Conservation (phyloP, 139 green algal genomes). For the Coccomyxa sp. region DNA sequence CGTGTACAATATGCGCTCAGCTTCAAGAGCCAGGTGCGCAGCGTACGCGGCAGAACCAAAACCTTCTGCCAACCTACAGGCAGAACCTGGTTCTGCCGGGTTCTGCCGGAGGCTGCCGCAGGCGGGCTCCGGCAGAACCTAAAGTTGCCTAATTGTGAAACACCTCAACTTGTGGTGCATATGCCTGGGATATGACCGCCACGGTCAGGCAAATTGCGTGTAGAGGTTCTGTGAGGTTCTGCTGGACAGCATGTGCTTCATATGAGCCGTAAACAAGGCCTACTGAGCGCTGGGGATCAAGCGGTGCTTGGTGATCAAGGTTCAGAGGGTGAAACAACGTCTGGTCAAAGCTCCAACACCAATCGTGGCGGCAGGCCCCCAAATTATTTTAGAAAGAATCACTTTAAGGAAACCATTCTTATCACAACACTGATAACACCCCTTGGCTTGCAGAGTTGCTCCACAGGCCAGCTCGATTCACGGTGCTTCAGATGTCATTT, state of each 20-base stretch:
- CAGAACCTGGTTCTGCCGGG: not conserved
- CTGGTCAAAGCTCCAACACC: no score
- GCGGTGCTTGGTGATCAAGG: not conserved
- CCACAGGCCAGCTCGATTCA: no score
- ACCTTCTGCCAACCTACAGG: slow-evolving; percentile 1
- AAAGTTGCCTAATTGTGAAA: not conserved
- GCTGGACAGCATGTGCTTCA: not conserved
- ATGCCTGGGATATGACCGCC: not conserved
- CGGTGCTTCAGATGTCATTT: no score
- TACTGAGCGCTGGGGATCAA: not conserved
- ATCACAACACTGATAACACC: no score
- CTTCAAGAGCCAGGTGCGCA: not conserved
- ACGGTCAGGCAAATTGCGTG: not conserved
- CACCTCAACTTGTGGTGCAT: not conserved
- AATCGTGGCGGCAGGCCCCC: no score
- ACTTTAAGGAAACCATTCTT: no score
- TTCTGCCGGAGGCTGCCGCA: no score
- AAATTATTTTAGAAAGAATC: no score
- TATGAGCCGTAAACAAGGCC: not conserved
- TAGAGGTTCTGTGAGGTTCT: not conserved
- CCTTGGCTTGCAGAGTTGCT: no score
- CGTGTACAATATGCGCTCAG: no score
- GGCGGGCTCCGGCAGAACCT: slow-evolving; percentile 5
- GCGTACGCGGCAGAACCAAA: not conserved
- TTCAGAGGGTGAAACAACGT: not conserved